A percentile compares a stretch with the other conserved stretches of the same genome.
phyloP scores from a whole-genome alignment of 1,284 basidiomycete species.

The Leucoagaricus sp. region DNA sequence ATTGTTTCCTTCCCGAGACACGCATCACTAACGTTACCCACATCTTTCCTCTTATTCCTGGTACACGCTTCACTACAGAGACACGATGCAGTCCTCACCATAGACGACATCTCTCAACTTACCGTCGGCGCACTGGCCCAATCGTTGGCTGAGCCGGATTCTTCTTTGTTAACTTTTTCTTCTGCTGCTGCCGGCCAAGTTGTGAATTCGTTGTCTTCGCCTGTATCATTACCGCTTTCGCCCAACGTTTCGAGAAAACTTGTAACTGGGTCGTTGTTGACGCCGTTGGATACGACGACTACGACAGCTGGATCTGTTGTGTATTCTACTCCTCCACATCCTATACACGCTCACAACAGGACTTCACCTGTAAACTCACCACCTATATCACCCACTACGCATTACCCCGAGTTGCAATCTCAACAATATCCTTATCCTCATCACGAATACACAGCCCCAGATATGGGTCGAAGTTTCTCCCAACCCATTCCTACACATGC shows the following conservation, averaged over 20 bases:
- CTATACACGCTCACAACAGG: background rate
- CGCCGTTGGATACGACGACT: background rate
- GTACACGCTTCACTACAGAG: too few relatives aligned
- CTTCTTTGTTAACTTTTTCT: conserved; percentile 10
- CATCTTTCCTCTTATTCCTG: too few relatives aligned
- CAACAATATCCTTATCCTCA: conserved; percentile 10
- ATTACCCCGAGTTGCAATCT: background rate
- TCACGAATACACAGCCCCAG: conserved; percentile 8
- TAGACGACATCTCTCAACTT: conserved; percentile 42
- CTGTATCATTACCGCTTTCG: conserved; percentile 12
- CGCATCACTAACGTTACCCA: background rate
- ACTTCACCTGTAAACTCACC: background rate
- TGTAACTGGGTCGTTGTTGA: too few relatives aligned
- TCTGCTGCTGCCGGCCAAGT: conserved; percentile 15
- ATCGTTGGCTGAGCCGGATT: conserved; percentile 36
- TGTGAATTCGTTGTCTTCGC: conserved; percentile 16
- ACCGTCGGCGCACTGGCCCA: conserved; percentile 38
- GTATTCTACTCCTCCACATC: background rate
- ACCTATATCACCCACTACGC: background rate
- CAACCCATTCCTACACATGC: background rate
- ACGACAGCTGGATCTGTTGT: conserved; percentile 6
- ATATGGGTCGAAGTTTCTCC: conserved; percentile 7
- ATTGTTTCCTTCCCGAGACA: conserved; percentile 9
- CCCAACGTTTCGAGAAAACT: too few relatives aligned
- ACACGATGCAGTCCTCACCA: conserved; percentile 43